Evolutionary conservation across 2,329 filamentous ascomycete species (phyloP), one percentile per base, ranked within the genome.

Genomic region (Cercospora nicotianae): DNA sequence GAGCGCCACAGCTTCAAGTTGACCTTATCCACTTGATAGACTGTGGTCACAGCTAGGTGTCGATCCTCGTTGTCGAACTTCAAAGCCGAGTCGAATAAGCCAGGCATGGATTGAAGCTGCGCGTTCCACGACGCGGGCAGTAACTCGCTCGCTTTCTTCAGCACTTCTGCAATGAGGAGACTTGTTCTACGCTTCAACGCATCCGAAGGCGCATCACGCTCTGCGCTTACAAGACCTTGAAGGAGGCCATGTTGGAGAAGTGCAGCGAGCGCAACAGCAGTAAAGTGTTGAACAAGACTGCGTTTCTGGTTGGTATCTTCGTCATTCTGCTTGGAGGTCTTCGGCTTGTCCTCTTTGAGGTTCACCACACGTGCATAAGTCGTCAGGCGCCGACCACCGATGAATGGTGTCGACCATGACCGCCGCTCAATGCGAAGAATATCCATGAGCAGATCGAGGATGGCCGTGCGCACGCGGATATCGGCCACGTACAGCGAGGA

Each of bases 11-110:
- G 82, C 0, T 94, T 98, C 70, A 93, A 89, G 78, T 94, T 99
- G 72, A 99, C 93, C 77, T 94, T 97, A 81, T 97, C 97, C 64
- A 99, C 96, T 77, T 98, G 95, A 76, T 98, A 99, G 12, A 99
- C 92, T 18, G 96, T 96, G 7, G 93, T 90, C 7, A 93, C 94
- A 6, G 94, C 93, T 66, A 91, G 85, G 73, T 94, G 94, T 64
- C 92, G 89, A 26, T 89, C 86, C 31, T 94, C 88, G 20, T 88
- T 84, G 23, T 87, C 83, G 73, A 94, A 92, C 36, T 89, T 86
- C 1, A 91, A 86, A 4, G 94, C 93, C 0, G 90, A 88, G 6
- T 90, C 85, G 75, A 99, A 91, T 1, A 98, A 84, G 69, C 94
- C 90, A 0, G 95, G 95, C 18, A 99, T 86, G 5, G 97, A 87